These are phyloP conservation scores for Solanum ahanhuiri DNA, from an alignment of 257 asterid genomes.

Conservation along the genomic window DNA sequence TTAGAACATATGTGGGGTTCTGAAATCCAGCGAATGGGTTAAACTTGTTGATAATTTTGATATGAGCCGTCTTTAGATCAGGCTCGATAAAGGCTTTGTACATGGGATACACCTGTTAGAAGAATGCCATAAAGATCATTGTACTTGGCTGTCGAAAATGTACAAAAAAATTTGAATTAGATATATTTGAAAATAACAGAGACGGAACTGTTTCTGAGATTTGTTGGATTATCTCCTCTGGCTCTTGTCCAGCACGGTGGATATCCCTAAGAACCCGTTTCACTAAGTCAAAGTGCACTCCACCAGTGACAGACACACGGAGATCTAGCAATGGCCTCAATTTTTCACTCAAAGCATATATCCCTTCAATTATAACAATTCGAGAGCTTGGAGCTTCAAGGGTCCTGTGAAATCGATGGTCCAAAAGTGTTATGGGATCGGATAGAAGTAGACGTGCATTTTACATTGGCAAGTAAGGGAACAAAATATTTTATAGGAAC, in stretches of 20 bases:
- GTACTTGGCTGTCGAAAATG: not conserved
- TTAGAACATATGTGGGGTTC: constrained; percentile 79
- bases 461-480: not conserved
- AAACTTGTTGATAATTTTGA: constrained; percentile 82
- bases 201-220: constrained; percentile 79
- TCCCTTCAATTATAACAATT: constrained; percentile 85
- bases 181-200: not conserved
- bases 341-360: constrained; percentile 90
- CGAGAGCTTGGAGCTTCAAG: constrained; percentile 89
- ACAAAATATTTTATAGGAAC: not conserved
- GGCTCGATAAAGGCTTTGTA: constrained; percentile 99
- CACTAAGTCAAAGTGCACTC: constrained; percentile 96
- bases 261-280: constrained; percentile 95
- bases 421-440: not conserved
- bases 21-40: constrained; percentile 99
- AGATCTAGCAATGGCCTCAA: constrained; percentile 82
- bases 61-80: constrained; percentile 90
- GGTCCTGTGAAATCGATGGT: constrained; percentile 42
- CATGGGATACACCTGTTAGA: constrained; percentile 89
- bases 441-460: not conserved
- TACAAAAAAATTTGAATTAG: not conserved
- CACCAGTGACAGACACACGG: constrained; percentile 99
- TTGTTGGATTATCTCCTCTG: constrained; percentile 97
- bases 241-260: constrained; percentile 99
- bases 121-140: constrained; percentile 6